A percentile compares a stretch with the other conserved stretches of the same genome.
Conservation (phyloP, 2,329 filamentous ascomycete genomes). For the Botryosphaeria dothidea region DNA sequence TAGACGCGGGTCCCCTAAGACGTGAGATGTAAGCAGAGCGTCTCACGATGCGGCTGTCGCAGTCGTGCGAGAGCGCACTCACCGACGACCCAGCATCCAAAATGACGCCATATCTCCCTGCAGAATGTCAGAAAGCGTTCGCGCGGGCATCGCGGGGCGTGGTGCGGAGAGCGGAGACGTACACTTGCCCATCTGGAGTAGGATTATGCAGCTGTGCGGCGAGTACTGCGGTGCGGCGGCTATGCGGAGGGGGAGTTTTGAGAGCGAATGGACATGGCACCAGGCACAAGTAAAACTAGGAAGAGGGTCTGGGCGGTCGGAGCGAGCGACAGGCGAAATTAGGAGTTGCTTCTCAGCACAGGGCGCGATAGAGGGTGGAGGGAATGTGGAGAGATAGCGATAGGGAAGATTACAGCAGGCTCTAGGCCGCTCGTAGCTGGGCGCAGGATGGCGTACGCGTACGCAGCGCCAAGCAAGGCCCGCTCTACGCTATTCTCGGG, state of each 20-base stretch:
- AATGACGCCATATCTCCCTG: constrained; percentile 83
- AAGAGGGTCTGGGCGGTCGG: neutral
- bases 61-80: constrained; percentile 30
- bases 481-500: constrained; percentile 12
- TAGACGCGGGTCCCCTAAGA: constrained; percentile 80
- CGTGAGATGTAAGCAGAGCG: neutral
- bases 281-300: constrained; percentile 11
- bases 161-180: constrained; percentile 27
- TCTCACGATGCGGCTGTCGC: neutral
- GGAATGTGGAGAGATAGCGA: constrained; percentile 18
- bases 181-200: constrained; percentile 43
- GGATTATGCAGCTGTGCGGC: constrained; percentile 5
- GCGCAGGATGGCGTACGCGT: constrained; percentile 13
- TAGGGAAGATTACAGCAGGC: constrained; percentile 10
- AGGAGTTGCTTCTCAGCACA: neutral
- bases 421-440: constrained; percentile 7
- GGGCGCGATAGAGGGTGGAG: constrained; percentile 1
- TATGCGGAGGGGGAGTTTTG: neutral
- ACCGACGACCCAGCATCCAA: constrained; percentile 94
- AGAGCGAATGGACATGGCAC: constrained; percentile 20
- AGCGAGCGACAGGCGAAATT: constrained; percentile 18
- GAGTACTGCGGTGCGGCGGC: neutral
- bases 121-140: constrained; percentile 15
- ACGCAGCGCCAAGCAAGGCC: constrained; percentile 11
- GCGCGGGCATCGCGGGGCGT: neutral